These are phyloP conservation scores for Yamadazyma blattariae DNA, from an alignment of 1,139 yeast species.

Conservation along the genomic window DNA sequence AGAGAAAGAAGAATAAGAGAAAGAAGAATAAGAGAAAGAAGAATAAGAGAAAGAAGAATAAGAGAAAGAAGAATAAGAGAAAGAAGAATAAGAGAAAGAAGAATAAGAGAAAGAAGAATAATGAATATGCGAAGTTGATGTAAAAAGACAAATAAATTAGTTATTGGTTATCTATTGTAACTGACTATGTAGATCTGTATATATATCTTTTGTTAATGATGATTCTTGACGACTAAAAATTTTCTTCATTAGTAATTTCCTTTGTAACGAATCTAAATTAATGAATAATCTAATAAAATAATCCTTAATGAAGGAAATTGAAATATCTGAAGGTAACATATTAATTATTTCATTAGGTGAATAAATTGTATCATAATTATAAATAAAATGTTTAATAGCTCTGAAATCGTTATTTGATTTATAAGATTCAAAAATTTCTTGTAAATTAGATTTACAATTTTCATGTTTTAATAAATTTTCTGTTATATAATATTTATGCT, in stretches of 20 bases:
- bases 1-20: no score
- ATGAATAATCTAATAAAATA: conserved; percentile 24
- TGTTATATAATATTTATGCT: conserved; percentile 17
- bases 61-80: no score
- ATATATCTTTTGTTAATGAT: conserved; percentile 16
- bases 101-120: no score
- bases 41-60: no score
- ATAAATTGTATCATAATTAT: conserved; percentile 18
- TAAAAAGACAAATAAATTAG: no score
- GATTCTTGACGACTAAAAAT: conserved; percentile 29
- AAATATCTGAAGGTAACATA: conserved; percentile 30
- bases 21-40: no score
- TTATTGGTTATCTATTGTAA: no score
- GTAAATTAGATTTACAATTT: conserved; percentile 10
- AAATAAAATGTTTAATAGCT: conserved; percentile 30
- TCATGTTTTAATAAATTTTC: conserved; percentile 2
- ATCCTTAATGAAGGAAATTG: conserved; percentile 28
- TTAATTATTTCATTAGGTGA: conserved; percentile 24
- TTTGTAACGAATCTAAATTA: conserved; percentile 19
- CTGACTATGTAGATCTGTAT: conserved; percentile 10
- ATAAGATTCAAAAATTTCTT: conserved; percentile 23
- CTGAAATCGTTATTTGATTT: conserved; percentile 10
- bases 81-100: no score
- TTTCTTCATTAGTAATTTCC: conserved; percentile 23
- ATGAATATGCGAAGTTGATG: no score